Percentiles rank a stretch among this genome's conserved stretches.
These are phyloP conservation scores for Pseudomonodictys pantanalensis DNA, from an alignment of 495 filamentous ascomycete genomes.

Conservation along the genomic window DNA sequence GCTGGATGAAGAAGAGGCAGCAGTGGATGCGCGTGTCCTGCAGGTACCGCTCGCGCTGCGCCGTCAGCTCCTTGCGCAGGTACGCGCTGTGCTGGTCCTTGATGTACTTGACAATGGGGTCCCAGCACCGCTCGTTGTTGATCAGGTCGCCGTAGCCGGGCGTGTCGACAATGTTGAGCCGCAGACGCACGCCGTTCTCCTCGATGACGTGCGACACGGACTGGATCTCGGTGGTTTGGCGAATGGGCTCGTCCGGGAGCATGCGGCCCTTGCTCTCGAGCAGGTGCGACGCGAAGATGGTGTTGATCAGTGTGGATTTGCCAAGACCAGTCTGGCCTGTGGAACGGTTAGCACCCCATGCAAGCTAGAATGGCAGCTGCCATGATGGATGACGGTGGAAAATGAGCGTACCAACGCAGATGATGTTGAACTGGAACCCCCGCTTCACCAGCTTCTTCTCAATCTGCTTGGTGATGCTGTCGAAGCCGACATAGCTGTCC, in stretches of 20 bases:
- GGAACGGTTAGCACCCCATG: slow-evolving; percentile 21
- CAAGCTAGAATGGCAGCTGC: neutral
- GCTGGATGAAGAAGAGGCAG: slow-evolving; percentile 99
- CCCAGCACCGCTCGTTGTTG: slow-evolving; percentile 83
- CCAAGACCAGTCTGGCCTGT: slow-evolving; percentile 96
- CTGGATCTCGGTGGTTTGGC: slow-evolving; percentile 96
- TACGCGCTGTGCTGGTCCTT: slow-evolving; percentile 99
- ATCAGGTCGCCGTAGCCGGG: slow-evolving; percentile 79
- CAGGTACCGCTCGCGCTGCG: slow-evolving; percentile 98
- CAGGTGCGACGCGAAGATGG: slow-evolving; percentile 99
- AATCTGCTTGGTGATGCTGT: slow-evolving; percentile 97
- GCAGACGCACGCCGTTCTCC: slow-evolving; percentile 82
- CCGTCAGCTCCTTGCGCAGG: slow-evolving; percentile 98
- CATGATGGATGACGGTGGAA: neutral
- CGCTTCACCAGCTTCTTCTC: slow-evolving; percentile 99
- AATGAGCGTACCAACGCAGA: slow-evolving; percentile 84
- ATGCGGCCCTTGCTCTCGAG: slow-evolving; percentile 98
- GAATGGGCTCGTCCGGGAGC: slow-evolving; percentile 84
- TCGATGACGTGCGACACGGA: slow-evolving; percentile 97
- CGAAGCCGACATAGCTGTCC: slow-evolving; percentile 97
- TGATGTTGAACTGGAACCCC: slow-evolving; percentile 99
- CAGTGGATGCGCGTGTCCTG: slow-evolving; percentile 99
- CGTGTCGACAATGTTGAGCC: slow-evolving; percentile 77
- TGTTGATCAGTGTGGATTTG: slow-evolving; percentile 99
- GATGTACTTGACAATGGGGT: slow-evolving; percentile 99